Conservation (phyloP, 164 flowering plant species). For the Magnolia officinalis region DNA sequence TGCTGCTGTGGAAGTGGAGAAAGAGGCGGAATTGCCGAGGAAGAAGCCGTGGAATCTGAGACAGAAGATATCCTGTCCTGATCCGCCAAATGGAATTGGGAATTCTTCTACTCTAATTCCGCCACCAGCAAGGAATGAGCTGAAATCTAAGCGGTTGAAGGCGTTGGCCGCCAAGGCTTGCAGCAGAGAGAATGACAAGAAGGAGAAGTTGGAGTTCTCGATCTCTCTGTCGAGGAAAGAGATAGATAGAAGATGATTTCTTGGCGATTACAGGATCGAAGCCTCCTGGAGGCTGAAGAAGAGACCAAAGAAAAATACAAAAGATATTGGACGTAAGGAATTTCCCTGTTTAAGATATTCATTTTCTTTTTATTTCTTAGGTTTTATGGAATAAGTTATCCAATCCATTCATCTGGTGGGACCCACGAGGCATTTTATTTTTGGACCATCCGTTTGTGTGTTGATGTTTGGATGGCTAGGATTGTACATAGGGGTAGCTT, state of each 20-base stretch:
- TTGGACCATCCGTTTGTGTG: no score
- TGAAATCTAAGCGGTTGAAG: constrained; percentile 22
- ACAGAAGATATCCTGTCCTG: constrained; percentile 47
- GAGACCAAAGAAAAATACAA: constrained; percentile 44
- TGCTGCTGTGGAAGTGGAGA: neutral
- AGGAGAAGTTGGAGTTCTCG: constrained; percentile 37
- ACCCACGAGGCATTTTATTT: no score
- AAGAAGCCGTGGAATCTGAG: constrained; percentile 65
- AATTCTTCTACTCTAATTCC: constrained; percentile 7
- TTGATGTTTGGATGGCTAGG: no score
- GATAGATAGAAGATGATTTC: constrained; percentile 80
- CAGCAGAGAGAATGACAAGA: constrained; percentile 19
- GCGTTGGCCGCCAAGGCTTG: constrained; percentile 6
- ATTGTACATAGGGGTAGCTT: no score
- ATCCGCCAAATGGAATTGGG: constrained; percentile 28
- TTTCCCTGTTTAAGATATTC: neutral
- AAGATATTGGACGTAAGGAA: constrained; percentile 57
- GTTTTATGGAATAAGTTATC: neutral
- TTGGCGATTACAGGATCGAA: constrained; percentile 41
- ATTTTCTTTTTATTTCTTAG: neutral
- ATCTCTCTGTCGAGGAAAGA: constrained; percentile 49
- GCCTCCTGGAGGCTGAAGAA: constrained; percentile 73
- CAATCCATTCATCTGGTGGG: neutral
- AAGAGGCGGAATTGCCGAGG: constrained; percentile 9
- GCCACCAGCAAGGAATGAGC: constrained; percentile 19